Evolutionary conservation across 2,329 filamentous ascomycete genomes (phyloP).

Genomic region (Paramyrothecium sp.): DNA sequence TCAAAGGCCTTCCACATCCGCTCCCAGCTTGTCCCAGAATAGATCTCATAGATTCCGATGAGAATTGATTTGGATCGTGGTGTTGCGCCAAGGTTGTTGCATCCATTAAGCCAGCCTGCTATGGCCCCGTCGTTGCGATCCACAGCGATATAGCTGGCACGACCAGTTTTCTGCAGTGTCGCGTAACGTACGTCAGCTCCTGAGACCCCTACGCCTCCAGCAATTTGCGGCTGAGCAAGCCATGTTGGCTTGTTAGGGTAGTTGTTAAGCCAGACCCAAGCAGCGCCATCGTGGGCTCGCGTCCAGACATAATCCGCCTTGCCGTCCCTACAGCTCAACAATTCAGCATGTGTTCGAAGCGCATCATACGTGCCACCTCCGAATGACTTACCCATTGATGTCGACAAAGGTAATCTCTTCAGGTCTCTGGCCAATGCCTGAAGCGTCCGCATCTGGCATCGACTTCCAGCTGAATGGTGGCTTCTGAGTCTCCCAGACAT

Average conservation of each 20-base stretch:
- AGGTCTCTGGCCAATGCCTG: constrained; percentile 10
- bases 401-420: constrained; percentile 17
- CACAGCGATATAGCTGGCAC: constrained; percentile 1
- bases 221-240: constrained; percentile 8
- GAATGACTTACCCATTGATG: constrained; percentile 9
- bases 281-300: constrained; percentile 7
- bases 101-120: constrained; percentile 7
- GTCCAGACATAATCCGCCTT: constrained; percentile 18
- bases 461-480: not conserved
- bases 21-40: no score
- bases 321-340: constrained; percentile 4
- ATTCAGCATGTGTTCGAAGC: no score
- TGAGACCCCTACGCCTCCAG: constrained; percentile 11
- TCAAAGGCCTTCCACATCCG: no score
- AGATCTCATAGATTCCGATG: no score
- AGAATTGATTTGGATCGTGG: no score
- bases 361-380: no score
- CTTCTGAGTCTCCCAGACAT: constrained; percentile 2
- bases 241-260: constrained; percentile 14
- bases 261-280: constrained; percentile 13
- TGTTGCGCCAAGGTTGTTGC: constrained; percentile 11
- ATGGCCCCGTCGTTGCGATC: constrained; percentile 2
- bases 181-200: constrained; percentile 12
- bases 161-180: not conserved
- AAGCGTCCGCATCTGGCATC: constrained; percentile 8